Base-by-base conservation (phyloP, 306 rosid genomes). In the Prosopis cineraria region DNA sequence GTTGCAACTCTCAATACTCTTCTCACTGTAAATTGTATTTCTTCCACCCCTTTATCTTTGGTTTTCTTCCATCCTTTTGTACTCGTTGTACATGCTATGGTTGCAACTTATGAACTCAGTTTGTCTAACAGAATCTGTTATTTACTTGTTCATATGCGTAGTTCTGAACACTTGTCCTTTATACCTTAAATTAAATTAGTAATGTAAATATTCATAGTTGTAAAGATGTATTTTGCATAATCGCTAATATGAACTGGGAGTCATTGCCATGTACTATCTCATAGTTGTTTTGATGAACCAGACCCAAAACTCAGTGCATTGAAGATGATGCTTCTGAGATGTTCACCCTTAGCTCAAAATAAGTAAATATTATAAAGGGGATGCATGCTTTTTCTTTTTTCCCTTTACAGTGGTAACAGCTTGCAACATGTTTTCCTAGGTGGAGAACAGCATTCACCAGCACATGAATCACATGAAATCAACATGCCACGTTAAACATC, bases 401-500 rank as follows among this genome's bases (percentile, higher is more conserved):
- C 39, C 69, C 56, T 48, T 75, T 74, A 75, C 82, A 50, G 68
- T 70, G 41, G 64, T 56, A 45, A 68, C 76, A 56, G 68, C 53
- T 64, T 73, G 43, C 65, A 29, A 65, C 80, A 74, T 74, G 72
- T 48, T 79, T 80, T 67, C 79, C 66, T 84, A 95, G 99, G 99
- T 91, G 84, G 99, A 95, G 88, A 88, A 84, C 77, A 89, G 86
- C 77, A 90, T 95, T 86, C 97, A 91, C 81, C 99, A 90, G 83
- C 87, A 89, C 81, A 88, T 91, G 78, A 92, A 85, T 75, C 90
- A 98, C 69, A 88, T 88, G 97, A 95, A 87, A 85, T 73, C 93
- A 72, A 90, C 94, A 75, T 87, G 91, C 83, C 87, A 87, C 75
- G 90, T 88, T 74, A 90, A 93, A 78, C 96, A 87, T 85, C 94